Percentiles rank a stretch among this genome's conserved stretches.
Evolutionary conservation across 345 rosid species (phyloP).

Genomic region (Aethionema arabicum): DNA sequence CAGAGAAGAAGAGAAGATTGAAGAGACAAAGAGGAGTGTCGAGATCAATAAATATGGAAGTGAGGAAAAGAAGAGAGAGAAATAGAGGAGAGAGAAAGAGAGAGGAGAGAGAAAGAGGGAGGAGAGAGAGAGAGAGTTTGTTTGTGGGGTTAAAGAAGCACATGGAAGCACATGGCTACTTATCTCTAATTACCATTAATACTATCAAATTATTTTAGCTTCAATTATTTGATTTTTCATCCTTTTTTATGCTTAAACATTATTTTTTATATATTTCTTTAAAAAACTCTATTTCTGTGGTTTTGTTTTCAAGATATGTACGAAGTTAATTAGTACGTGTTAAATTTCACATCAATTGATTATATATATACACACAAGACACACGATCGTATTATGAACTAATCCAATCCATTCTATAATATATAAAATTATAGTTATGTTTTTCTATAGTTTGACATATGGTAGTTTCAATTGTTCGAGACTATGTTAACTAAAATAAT

Average conservation of each 20-base stretch:
- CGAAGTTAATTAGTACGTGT: no score
- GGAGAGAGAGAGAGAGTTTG: conserved; percentile 36
- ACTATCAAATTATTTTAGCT: conserved; percentile 23
- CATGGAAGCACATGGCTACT: conserved; percentile 92
- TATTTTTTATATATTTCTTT: background rate
- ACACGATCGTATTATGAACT: no score
- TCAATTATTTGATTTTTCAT: conserved; percentile 29
- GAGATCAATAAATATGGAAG: conserved; percentile 34
- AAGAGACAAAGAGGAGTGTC: conserved; percentile 39
- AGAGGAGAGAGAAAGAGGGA: conserved; percentile 43
- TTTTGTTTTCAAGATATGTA: no score
- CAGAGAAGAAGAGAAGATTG: conserved; percentile 25
- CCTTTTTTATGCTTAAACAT: conserved; percentile 13
- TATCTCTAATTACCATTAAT: conserved; percentile 35
- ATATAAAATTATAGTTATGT: no score
- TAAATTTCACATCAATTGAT: no score
- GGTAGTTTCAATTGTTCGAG: no score
- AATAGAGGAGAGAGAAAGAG: conserved; percentile 38
- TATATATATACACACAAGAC: no score
- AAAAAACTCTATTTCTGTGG: no score
- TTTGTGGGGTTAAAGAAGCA: conserved; percentile 60
- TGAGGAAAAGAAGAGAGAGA: conserved; percentile 45
- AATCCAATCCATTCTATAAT: no score
- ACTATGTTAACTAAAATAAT: no score
- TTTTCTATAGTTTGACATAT: no score